These are phyloP conservation scores for Candida sanyaensis DNA, from an alignment of 1,139 yeast species.

Conservation along the genomic window DNA sequence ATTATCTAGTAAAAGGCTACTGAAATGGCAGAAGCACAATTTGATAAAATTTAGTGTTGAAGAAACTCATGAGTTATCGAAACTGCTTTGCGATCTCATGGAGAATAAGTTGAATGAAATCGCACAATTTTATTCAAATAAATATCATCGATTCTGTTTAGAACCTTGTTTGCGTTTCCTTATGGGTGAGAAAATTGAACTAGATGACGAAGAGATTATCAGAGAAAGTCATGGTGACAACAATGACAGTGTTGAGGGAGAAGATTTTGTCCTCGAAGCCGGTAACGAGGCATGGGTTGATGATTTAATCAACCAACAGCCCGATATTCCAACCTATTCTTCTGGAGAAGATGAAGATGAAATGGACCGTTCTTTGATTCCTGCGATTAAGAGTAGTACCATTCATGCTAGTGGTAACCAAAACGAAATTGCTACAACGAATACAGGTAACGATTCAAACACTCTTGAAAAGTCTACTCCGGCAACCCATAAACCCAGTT, in stretches of 20 bases:
- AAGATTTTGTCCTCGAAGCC: constrained; percentile 28
- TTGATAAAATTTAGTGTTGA: constrained; percentile 61
- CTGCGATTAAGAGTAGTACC: constrained; percentile 14
- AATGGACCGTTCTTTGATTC: constrained; percentile 27
- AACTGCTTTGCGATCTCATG: constrained; percentile 51
- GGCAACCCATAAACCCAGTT: constrained; percentile 2
- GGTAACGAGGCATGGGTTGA: constrained; percentile 51
- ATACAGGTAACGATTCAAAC: neutral
- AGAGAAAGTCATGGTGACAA: constrained; percentile 21
- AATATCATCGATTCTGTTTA: constrained; percentile 63
- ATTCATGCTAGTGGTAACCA: too few relatives aligned
- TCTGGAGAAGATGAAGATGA: constrained; percentile 31
- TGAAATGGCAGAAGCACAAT: constrained; percentile 25
- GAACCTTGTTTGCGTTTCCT: constrained; percentile 79
- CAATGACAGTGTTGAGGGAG: constrained; percentile 20
- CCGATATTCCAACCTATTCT: constrained; percentile 21
- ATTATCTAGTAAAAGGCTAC: constrained; percentile 21
- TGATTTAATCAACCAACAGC: constrained; percentile 43
- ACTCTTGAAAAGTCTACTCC: neutral
- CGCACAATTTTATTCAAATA: constrained; percentile 55
- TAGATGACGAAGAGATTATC: constrained; percentile 36
- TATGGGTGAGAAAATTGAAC: constrained; percentile 75
- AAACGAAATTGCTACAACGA: too few relatives aligned
- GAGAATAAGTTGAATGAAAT: constrained; percentile 54
- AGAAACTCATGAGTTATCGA: constrained; percentile 68